Base-by-base conservation (phyloP, 345 rosid species). In the Populus ilicifolia region DNA sequence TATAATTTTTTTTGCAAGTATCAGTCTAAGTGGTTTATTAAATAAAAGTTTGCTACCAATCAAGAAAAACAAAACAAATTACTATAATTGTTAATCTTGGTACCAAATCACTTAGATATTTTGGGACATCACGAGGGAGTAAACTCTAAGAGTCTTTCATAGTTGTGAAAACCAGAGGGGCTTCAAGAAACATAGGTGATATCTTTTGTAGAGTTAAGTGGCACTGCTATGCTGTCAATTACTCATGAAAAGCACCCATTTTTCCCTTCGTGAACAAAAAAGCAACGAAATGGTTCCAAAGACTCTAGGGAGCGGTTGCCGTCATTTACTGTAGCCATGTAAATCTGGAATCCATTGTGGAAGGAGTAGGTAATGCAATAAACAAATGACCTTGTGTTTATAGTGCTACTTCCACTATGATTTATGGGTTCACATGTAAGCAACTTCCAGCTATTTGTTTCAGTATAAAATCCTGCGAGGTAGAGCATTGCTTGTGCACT, bases 371-470 rank as follows among this genome's bases (percentile, higher is more conserved):
- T 88, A 84, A 75, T 81, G 83, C 80, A 82, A 78, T 85, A 83
- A 89, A 81, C 64, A 80, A 73, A 43, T 61, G 13, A 10, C 23
- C 39, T 79, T 75, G 75, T 38, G 3, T 25, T 82, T 80, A 23
- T 77, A 84, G 97, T 95, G 96, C 92, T 87, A 29, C 77, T 67
- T 79, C 93, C 96, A 91, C 91, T 86, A 83, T 64, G 62, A 41
- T 27, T 79, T 70, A 76, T 78, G 87, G 89, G 64, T 82, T 81
- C 61, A 82, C 62, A 78, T 83, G 77, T 71, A 71, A 56, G 59
- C 81, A 66, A 67, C 48, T 36, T 80, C 79, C 68, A 75, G 71
- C 48, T 39, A 25, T 50, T 77, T 68, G 79, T 70, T 44, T 78
- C 68, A 69, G 75, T 90, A 92, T 89, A 92, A 88, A 77, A 87